These are phyloP conservation scores for Globisporangium irregulare DNA, from an alignment of 352 stramenopile species.

Conservation along the genomic window DNA sequence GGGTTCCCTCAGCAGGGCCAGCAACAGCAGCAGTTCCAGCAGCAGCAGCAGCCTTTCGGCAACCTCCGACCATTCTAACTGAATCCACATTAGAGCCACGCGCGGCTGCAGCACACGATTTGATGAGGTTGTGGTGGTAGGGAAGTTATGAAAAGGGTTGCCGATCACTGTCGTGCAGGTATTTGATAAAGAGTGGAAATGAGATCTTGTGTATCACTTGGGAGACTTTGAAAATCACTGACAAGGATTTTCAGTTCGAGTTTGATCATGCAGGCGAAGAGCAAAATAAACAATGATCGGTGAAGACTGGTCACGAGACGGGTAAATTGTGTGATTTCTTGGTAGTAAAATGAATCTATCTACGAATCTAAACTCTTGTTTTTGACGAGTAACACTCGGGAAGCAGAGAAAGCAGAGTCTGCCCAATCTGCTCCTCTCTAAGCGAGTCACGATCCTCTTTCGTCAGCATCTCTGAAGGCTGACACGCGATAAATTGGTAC, in stretches of 20 bases:
- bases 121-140: not conserved
- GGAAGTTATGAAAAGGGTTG: not conserved
- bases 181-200: conserved; percentile 8
- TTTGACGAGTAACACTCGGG: not conserved
- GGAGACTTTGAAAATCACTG: not conserved
- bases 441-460: not conserved
- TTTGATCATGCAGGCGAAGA: not conserved
- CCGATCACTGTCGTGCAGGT: conserved; percentile 5
- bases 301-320: not conserved
- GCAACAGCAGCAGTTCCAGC: conserved; percentile 40
- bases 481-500: not conserved
- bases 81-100: conserved; percentile 7
- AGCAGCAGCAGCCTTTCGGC: conserved; percentile 59
- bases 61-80: conserved; percentile 51
- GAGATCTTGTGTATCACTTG: not conserved
- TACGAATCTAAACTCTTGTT: conserved; percentile 4
- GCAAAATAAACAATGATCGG: not conserved
- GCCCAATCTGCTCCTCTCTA: not conserved
- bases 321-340: not conserved
- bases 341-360: conserved; percentile 8
- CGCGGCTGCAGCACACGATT: not conserved
- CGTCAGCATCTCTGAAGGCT: not conserved
- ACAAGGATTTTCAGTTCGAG: not conserved
- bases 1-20: conserved; percentile 46
- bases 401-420: not conserved